phyloP scores from a whole-genome alignment of 495 filamentous ascomycete genomes.

The Lindgomyces ingoldianus region DNA sequence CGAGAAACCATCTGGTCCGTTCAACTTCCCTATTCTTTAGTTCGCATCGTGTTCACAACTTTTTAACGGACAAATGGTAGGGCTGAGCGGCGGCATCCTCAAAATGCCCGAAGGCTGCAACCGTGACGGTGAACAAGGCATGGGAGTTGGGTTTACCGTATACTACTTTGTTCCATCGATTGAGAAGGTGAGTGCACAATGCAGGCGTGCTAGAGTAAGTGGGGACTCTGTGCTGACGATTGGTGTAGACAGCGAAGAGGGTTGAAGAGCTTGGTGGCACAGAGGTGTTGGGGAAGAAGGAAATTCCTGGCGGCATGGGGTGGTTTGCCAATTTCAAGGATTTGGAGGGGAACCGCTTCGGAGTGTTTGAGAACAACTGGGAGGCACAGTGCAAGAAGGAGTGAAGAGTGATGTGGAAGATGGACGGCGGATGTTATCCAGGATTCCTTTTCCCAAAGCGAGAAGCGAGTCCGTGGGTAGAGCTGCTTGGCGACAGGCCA shows the following conservation, averaged over 20 bases:
- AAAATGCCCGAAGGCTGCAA: conserved; percentile 22
- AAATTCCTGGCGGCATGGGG: conserved; percentile 12
- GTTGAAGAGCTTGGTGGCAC: conserved; percentile 21
- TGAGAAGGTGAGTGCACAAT: conserved; percentile 21
- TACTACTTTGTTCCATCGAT: conserved; percentile 28
- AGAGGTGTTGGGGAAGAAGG: conserved; percentile 19
- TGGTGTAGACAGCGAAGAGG: conserved; percentile 17
- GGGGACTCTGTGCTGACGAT: not conserved
- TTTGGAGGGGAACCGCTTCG: conserved; percentile 33
- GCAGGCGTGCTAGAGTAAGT: not conserved
- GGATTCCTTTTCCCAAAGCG: conserved; percentile 27
- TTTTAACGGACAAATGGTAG: not conserved
- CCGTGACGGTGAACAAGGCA: conserved; percentile 20
- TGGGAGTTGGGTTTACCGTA: conserved; percentile 22
- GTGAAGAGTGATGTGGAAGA: conserved; percentile 4
- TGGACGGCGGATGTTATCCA: conserved; percentile 11
- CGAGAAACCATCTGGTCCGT: conserved; percentile 18
- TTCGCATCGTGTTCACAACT: not conserved
- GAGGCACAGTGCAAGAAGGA: not conserved
- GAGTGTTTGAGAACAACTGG: conserved; percentile 24
- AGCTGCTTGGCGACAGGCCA: not conserved
- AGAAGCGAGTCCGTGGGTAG: conserved; percentile 9
- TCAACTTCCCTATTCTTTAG: not conserved
- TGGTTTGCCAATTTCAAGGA: conserved; percentile 35
- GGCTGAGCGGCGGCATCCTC: conserved; percentile 29